These are phyloP conservation scores for Camelina hispida DNA, from an alignment of 345 rosid species.

Conservation along the genomic window DNA sequence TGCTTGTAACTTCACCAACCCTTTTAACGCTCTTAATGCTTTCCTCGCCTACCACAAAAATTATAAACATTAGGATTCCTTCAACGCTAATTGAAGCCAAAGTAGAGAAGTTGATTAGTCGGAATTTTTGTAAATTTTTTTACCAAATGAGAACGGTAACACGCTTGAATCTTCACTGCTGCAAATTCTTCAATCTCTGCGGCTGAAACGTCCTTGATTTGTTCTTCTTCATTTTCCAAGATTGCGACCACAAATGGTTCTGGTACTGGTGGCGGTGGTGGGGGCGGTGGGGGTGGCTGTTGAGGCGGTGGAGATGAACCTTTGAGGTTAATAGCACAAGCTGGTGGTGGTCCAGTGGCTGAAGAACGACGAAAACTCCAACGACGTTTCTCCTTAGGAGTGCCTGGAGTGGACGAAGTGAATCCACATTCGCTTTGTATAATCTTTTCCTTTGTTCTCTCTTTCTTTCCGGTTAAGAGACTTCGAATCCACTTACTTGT, in stretches of 20 bases:
- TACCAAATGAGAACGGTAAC: slow-evolving; percentile 90
- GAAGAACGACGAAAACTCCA: slow-evolving; percentile 95
- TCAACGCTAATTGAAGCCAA: not conserved
- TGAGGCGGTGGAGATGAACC: slow-evolving; percentile 37
- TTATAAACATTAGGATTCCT: not conserved
- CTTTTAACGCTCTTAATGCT: slow-evolving; percentile 84
- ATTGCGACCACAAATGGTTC: slow-evolving; percentile 22
- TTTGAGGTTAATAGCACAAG: slow-evolving; percentile 10
- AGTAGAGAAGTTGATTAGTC: not conserved
- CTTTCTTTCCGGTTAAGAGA: slow-evolving; percentile 79
- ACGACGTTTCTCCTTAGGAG: slow-evolving; percentile 79
- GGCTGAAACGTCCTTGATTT: not conserved
- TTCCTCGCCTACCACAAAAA: slow-evolving; percentile 71
- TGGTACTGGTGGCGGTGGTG: slow-evolving; percentile 5
- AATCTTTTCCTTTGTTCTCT: slow-evolving; percentile 52
- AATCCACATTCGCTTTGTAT: slow-evolving; percentile 45
- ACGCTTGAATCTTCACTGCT: slow-evolving; percentile 75
- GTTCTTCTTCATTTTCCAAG: slow-evolving; percentile 17
- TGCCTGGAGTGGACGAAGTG: slow-evolving; percentile 59
- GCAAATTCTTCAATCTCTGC: slow-evolving; percentile 59
- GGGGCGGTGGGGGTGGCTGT: slow-evolving; percentile 1
- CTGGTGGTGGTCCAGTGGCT: slow-evolving; percentile 51
- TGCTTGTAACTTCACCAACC: slow-evolving; percentile 91
- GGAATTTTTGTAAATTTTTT: not conserved
- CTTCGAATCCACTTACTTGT: slow-evolving; percentile 79